These are phyloP conservation scores for Candida pini DNA, from an alignment of 805 yeast genomes.

Conservation along the genomic window DNA sequence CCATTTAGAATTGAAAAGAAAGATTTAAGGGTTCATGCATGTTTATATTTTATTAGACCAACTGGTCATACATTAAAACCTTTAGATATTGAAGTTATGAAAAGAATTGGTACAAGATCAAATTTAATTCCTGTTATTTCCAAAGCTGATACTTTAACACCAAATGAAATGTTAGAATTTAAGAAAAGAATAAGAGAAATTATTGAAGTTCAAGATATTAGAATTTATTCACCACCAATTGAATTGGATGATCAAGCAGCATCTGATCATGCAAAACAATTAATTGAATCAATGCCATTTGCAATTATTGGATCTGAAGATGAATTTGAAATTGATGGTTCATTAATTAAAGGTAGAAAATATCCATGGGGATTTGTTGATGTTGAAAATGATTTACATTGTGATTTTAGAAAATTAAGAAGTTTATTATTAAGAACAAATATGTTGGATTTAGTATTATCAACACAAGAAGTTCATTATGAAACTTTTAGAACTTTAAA, in stretches of 20 bases:
- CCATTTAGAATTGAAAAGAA: constrained; percentile 62
- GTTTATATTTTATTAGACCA: constrained; percentile 86
- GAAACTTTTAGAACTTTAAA: constrained; percentile 72
- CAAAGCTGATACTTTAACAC: constrained; percentile 79
- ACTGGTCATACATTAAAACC: constrained; percentile 86
- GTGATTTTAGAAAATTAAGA: constrained; percentile 81
- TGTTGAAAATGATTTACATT: constrained; percentile 79
- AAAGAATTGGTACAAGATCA: constrained; percentile 70
- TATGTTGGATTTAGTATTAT: constrained; percentile 72
- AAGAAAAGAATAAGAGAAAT: constrained; percentile 75
- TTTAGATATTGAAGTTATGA: constrained; percentile 84
- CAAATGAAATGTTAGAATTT: constrained; percentile 60
- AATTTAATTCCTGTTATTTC: constrained; percentile 88
- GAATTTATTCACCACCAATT: constrained; percentile 79
- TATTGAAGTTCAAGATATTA: constrained; percentile 78
- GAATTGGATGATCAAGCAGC: constrained; percentile 70
- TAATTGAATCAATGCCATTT: constrained; percentile 82
- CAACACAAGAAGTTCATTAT: constrained; percentile 78
- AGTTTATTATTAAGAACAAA: constrained; percentile 74
- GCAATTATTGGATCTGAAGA: constrained; percentile 77
- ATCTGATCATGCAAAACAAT: constrained; percentile 73
- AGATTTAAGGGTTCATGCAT: constrained; percentile 87
- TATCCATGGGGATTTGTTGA: constrained; percentile 91
- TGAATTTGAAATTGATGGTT: constrained; percentile 61
- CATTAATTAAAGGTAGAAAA: constrained; percentile 67